Evolutionary conservation across 129 eudicot species (phyloP), one percentile per base, ranked within the genome.

Genomic region (Arctium minus): DNA sequence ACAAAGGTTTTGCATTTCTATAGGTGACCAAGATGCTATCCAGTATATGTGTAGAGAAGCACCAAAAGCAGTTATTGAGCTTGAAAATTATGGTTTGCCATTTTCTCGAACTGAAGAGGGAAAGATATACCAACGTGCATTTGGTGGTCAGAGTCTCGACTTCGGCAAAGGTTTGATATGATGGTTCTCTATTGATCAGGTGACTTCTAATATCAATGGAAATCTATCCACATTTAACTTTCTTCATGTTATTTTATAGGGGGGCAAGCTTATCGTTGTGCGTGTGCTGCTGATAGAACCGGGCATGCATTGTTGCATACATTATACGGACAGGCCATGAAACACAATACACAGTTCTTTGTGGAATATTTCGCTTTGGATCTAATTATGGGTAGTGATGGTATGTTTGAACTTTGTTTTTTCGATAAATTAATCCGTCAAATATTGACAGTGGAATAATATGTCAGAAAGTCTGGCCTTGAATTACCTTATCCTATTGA

Each of bases 1-100:
- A 39, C 39, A 84, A 69, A 38, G 67, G 73, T 46, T 18, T 80
- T 85, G 50, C 70, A 8, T 80, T 85, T 80, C 81, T 81, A 32
- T 79, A 96, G 99, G 99, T 72, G 99, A 96, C 83, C 99, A 96
- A 87, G 99, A 96, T 86, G 98, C 99, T 79, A 96, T 96, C 78
- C 99, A 96, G 82, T 96, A 96, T 84, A 96, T 96, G 99, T 96
- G 99, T 81, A 92, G 99, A 71, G 99, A 96, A 90, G 99, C 99
- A 70, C 99, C 99, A 79, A 96, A 96, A 89, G 99, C 99, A 83
- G 99, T 96, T 69, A 96, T 96, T 18, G 99, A 96, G 88, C 98
- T 96, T 73, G 99, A 96, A 64, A 96, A 96, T 80, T 96, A 96
- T 73, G 99, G 99, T 18, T 84, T 96, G 35, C 99, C 99, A 32